Evolutionary conservation across 2,329 filamentous ascomycete genomes (phyloP).

Genomic region (Lecanicillium sp.): DNA sequence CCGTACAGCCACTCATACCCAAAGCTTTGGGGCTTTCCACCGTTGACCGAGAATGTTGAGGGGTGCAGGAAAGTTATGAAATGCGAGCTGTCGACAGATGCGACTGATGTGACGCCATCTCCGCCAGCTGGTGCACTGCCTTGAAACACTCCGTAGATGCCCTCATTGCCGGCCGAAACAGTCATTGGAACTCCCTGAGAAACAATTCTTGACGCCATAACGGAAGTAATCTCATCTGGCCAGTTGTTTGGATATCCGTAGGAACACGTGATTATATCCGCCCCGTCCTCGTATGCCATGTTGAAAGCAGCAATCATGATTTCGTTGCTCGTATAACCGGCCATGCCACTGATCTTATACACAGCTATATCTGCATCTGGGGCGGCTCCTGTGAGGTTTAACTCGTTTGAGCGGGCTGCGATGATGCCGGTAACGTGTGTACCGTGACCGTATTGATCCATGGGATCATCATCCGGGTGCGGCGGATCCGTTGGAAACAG

Average conservation of each 20-base stretch:
- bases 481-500: conserved; percentile 14
- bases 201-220: conserved; percentile 33
- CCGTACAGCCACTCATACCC: too few relatives aligned
- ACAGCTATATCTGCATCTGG: conserved; percentile 41
- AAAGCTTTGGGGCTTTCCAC: neutral
- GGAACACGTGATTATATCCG: conserved; percentile 18
- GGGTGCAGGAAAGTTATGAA: neutral
- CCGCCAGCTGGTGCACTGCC: neutral
- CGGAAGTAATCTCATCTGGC: conserved; percentile 31
- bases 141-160: neutral
- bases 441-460: conserved; percentile 14
- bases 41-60: neutral
- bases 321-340: conserved; percentile 36
- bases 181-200: conserved; percentile 35
- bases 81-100: neutral
- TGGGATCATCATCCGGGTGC: conserved; percentile 13
- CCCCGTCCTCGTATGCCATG: conserved; percentile 43
- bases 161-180: conserved; percentile 33
- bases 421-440: conserved; percentile 16
- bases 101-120: neutral
- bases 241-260: conserved; percentile 14
- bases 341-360: conserved; percentile 44
- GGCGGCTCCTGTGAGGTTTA: conserved; percentile 44
- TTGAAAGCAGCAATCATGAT: conserved; percentile 45
- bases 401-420: conserved; percentile 35